phyloP scores from a whole-genome alignment of 2,329 filamentous ascomycete species.

The Ceratocystis diversiconidia region DNA sequence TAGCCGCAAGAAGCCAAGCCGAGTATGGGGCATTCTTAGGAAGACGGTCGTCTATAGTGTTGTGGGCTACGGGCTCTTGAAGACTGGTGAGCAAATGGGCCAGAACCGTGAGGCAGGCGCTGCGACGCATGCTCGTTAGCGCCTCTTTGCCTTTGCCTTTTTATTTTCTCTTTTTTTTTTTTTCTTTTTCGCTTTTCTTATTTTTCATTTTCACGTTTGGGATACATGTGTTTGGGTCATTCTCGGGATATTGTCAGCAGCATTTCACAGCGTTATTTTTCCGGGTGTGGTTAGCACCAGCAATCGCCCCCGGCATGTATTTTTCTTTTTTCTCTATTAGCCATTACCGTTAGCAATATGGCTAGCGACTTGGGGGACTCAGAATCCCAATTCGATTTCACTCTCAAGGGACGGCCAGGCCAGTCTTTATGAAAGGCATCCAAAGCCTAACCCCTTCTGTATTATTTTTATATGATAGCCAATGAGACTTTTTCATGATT shows the following conservation, averaged over 20 bases:
- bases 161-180: neutral
- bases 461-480: constrained; percentile 9
- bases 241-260: neutral
- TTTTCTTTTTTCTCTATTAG: constrained; percentile 2
- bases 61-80: constrained; percentile 1
- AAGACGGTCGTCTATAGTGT: constrained; percentile 17
- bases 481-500: neutral
- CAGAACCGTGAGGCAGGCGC: neutral
- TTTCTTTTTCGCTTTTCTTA: constrained; percentile 1
- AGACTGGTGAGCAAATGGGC: constrained; percentile 6
- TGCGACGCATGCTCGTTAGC: constrained; percentile 23
- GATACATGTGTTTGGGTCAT: constrained; percentile 7
- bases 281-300: neutral
- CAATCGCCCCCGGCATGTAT: constrained; percentile 1
- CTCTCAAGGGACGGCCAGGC: neutral
- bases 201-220: constrained; percentile 6
- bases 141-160: constrained; percentile 26
- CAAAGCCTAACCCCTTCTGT: neutral
- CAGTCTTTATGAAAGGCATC: neutral
- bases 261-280: constrained; percentile 7
- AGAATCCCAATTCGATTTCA: constrained; percentile 8
- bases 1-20: neutral
- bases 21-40: constrained; percentile 14
- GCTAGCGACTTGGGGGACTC: neutral
- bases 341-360: neutral